A percentile compares a stretch with the other conserved stretches of the same genome.
These are phyloP conservation scores for Calendula officinalis DNA, from an alignment of 129 eudicot species.

Conservation along the genomic window DNA sequence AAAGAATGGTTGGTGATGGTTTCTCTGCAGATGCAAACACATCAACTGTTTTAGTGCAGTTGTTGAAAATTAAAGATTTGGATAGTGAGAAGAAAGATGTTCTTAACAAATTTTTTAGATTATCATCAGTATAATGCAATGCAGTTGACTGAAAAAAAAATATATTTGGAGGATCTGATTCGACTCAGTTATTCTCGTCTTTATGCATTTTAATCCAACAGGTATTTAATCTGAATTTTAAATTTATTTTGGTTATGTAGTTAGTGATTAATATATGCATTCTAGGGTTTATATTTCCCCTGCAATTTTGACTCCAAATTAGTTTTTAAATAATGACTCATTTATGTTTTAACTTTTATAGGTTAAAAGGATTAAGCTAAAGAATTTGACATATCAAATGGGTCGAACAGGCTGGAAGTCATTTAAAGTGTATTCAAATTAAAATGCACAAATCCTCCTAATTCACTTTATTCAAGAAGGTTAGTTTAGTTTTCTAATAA, in stretches of 20 bases:
- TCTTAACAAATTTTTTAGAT: slow-evolving; percentile 15
- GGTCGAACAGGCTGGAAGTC: too few species aligned
- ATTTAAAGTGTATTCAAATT: too few species aligned
- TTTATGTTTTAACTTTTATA: too few species aligned
- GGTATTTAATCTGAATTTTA: not conserved
- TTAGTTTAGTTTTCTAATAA: too few species aligned
- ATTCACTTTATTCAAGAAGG: too few species aligned
- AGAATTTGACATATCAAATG: too few species aligned
- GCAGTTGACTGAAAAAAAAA: not conserved
- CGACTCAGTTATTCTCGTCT: not conserved
- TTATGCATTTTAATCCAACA: not conserved
- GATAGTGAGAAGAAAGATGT: slow-evolving; percentile 11
- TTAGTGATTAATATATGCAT: not conserved
- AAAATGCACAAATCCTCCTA: too few species aligned
- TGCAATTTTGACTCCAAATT: not conserved
- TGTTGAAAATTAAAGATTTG: slow-evolving; percentile 12
- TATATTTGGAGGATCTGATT: not conserved
- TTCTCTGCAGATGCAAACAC: slow-evolving; percentile 23
- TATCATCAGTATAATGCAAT: not conserved
- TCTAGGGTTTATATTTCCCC: not conserved
- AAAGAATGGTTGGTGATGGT: slow-evolving; percentile 29
- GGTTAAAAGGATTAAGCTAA: too few species aligned
- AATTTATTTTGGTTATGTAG: not conserved
- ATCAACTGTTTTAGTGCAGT: not conserved
- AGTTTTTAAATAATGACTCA: too few species aligned